These are phyloP conservation scores for Xylaria acuta DNA, from an alignment of 495 filamentous ascomycete species.

Conservation along the genomic window DNA sequence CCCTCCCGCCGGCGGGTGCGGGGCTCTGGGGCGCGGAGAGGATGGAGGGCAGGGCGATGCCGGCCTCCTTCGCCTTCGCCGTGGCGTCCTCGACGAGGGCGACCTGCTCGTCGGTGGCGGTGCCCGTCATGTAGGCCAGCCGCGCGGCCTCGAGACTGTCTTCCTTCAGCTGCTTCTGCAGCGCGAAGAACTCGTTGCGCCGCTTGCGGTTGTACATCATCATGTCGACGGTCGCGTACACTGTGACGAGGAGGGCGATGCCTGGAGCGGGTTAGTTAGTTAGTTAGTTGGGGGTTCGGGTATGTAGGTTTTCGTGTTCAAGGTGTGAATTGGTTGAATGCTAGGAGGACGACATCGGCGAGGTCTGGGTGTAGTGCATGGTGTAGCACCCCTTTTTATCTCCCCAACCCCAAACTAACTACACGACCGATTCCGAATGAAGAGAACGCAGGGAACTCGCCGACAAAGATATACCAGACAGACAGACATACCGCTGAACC, in stretches of 20 bases:
- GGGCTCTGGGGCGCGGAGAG: slow-evolving; percentile 32
- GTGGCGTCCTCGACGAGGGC: slow-evolving; percentile 55
- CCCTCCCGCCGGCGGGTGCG: slow-evolving; percentile 9
- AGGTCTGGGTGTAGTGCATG: not conserved
- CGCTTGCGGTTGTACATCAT: slow-evolving; percentile 81
- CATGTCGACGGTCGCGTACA: slow-evolving; percentile 86
- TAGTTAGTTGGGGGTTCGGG: not conserved
- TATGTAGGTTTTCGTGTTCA: not conserved
- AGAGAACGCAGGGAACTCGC: not conserved
- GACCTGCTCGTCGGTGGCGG: slow-evolving; percentile 64
- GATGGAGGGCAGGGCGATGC: slow-evolving; percentile 46
- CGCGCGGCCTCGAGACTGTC: slow-evolving; percentile 60
- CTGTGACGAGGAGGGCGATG: slow-evolving; percentile 72
- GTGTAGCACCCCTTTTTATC: too few relatives aligned
- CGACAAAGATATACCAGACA: not conserved
- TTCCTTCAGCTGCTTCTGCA: slow-evolving; percentile 64
- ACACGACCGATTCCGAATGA: not conserved
- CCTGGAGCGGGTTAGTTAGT: slow-evolving; percentile 56
- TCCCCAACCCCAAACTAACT: not conserved
- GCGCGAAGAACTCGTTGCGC: slow-evolving; percentile 68
- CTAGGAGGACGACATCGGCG: not conserved
- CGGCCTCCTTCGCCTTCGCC: slow-evolving; percentile 36
- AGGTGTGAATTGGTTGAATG: not conserved
- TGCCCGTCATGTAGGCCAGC: slow-evolving; percentile 65
- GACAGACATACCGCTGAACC: slow-evolving; percentile 70